phyloP scores from a whole-genome alignment of 2,329 filamentous ascomycete species.

The Fusarium cyanostomum region DNA sequence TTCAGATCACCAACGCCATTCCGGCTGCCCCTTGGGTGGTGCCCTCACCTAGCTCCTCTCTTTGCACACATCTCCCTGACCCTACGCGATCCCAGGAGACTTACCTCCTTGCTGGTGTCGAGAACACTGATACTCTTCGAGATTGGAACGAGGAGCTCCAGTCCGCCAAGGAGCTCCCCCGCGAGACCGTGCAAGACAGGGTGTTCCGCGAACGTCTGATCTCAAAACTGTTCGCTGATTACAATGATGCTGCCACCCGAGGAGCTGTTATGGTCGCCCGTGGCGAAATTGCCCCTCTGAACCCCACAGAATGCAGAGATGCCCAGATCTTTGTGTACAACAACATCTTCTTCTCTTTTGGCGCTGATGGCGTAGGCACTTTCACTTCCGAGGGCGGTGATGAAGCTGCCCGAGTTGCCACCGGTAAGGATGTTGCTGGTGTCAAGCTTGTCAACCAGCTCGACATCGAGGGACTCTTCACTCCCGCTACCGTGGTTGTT shows the following conservation, averaged over 20 bases:
- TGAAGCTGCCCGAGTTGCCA: slow-evolving; percentile 93
- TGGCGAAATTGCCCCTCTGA: slow-evolving; percentile 91
- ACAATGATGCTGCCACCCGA: slow-evolving; percentile 92
- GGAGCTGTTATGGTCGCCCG: slow-evolving; percentile 92
- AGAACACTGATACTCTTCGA: slow-evolving; percentile 91
- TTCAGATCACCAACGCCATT: slow-evolving; percentile 94
- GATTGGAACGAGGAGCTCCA: slow-evolving; percentile 99
- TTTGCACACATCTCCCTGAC: slow-evolving; percentile 80
- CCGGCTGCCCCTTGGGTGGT: slow-evolving; percentile 94
- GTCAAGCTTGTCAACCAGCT: slow-evolving; percentile 97
- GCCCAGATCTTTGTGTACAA: slow-evolving; percentile 99
- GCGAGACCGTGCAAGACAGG: slow-evolving; percentile 92
- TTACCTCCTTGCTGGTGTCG: slow-evolving; percentile 87
- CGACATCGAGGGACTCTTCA: slow-evolving; percentile 93
- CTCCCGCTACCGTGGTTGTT: slow-evolving; percentile 93
- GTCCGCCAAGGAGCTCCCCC: slow-evolving; percentile 92
- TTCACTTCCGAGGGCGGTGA: slow-evolving; percentile 97
- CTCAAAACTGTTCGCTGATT: slow-evolving; percentile 96
- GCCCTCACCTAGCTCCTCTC: slow-evolving; percentile 69
- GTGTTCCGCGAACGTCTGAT: slow-evolving; percentile 95
- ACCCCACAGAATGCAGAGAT: slow-evolving; percentile 91
- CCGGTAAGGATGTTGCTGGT: slow-evolving; percentile 94
- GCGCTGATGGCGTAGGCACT: slow-evolving; percentile 95
- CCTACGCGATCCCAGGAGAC: slow-evolving; percentile 91
- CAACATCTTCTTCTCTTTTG: slow-evolving; percentile 99